phyloP scores from a whole-genome alignment of 306 rosid species.

The Cucurbita pepo region DNA sequence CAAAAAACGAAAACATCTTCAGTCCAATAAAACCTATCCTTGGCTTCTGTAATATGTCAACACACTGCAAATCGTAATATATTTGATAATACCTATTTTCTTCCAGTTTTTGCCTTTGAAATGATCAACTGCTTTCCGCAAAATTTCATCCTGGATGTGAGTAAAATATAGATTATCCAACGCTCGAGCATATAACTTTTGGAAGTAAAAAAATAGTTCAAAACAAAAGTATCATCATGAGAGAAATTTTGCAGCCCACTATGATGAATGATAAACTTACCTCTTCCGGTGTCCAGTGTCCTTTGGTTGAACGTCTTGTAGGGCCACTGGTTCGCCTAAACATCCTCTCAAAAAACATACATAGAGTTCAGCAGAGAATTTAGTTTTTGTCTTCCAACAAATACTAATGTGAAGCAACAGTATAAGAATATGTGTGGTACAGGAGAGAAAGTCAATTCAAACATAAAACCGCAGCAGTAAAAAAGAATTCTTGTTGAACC shows the following conservation, averaged over 20 bases:
- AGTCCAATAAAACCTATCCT: background rate
- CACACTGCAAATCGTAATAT: background rate
- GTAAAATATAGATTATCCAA: constrained; percentile 1
- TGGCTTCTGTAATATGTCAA: background rate
- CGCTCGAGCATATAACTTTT: background rate
- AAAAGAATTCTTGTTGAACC: background rate
- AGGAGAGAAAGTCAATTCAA: background rate
- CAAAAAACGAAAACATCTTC: background rate
- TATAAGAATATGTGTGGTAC: background rate
- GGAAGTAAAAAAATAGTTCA: background rate
- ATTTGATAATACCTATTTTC: constrained; percentile 66
- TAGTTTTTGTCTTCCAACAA: background rate
- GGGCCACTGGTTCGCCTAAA: constrained; percentile 11
- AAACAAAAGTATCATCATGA: background rate
- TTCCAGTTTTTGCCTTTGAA: constrained; percentile 97
- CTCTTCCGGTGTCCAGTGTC: constrained; percentile 11
- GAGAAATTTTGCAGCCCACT: background rate
- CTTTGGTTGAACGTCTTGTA: constrained; percentile 12
- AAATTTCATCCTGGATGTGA: constrained; percentile 54
- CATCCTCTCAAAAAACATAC: background rate
- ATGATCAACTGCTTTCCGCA: constrained; percentile 72
- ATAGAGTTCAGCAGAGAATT: background rate
- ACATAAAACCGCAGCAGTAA: background rate
- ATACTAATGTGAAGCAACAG: background rate
- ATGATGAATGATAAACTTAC: background rate